Evolutionary conservation across 1,139 yeast genomes (phyloP).

Genomic region (Pichia terricola): DNA sequence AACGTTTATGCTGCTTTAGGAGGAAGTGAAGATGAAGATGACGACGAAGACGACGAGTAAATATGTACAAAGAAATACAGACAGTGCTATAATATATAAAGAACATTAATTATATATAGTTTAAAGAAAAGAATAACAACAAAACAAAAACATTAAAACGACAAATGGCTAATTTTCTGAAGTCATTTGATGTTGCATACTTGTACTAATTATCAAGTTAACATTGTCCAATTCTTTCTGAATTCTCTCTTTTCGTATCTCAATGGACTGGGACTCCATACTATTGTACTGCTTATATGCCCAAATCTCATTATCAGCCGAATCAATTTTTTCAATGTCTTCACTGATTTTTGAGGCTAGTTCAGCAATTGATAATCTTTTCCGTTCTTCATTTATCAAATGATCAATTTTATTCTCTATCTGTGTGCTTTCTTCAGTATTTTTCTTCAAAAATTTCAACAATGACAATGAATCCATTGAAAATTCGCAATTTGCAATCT

Average conservation of each 20-base stretch:
- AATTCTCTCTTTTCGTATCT: conserved; percentile 3
- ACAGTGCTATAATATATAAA: too few relatives aligned
- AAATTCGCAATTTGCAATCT: not conserved
- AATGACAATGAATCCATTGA: not conserved
- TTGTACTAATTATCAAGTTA: conserved; percentile 4
- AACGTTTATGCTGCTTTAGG: conserved; percentile 69
- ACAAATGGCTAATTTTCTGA: too few relatives aligned
- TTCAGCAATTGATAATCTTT: not conserved
- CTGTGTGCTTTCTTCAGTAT: conserved; percentile 1
- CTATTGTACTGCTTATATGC: conserved; percentile 2
- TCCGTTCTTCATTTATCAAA: not conserved
- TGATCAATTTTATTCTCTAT: conserved; percentile 1
- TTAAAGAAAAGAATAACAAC: too few relatives aligned
- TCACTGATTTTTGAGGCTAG: not conserved
- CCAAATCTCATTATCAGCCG: conserved; percentile 7
- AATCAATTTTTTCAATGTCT: not conserved
- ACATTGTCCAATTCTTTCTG: conserved; percentile 11
- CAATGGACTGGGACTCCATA: conserved; percentile 7
- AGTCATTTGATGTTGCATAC: too few relatives aligned
- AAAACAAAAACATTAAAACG: too few relatives aligned
- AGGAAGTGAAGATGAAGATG: conserved; percentile 44
- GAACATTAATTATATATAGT: too few relatives aligned
- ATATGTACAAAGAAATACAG: too few relatives aligned
- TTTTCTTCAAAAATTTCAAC: conserved; percentile 1
- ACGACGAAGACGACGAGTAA: conserved; percentile 20